Evolutionary conservation across 345 rosid genomes (phyloP).

Genomic region (Euclidium syriacum): DNA sequence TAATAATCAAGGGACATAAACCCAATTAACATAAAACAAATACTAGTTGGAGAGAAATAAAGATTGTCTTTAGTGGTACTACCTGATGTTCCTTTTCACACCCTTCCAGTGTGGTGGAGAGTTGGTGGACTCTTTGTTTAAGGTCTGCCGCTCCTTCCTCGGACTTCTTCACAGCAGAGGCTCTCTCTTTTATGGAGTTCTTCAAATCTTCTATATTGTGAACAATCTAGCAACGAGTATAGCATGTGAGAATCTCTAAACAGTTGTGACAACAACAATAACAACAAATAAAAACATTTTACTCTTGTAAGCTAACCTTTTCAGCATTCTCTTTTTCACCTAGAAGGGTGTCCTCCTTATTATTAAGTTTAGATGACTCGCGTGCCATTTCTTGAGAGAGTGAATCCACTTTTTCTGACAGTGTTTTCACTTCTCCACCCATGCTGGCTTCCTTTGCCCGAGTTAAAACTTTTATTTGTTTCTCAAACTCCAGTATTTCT

Average conservation of each 20-base stretch:
- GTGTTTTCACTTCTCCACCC: constrained; percentile 77
- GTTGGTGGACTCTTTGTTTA: constrained; percentile 59
- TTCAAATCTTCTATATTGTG: constrained; percentile 70
- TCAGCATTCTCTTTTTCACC: constrained; percentile 70
- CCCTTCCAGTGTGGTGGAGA: constrained; percentile 63
- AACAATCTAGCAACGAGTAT: constrained; percentile 48
- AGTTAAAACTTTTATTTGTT: constrained; percentile 47
- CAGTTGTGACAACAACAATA: no score
- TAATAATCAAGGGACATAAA: constrained; percentile 30
- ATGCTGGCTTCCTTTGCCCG: constrained; percentile 84
- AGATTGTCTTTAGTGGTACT: constrained; percentile 1
- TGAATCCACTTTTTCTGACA: constrained; percentile 73
- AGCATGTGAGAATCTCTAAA: not conserved
- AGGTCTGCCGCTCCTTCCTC: constrained; percentile 85
- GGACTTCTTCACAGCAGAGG: constrained; percentile 61
- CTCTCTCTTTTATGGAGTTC: constrained; percentile 66
- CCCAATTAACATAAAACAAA: constrained; percentile 11
- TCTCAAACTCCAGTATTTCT: constrained; percentile 64
- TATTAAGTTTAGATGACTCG: constrained; percentile 64
- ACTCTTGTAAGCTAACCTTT: constrained; percentile 60
- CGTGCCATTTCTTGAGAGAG: constrained; percentile 67
- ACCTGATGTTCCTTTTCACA: constrained; percentile 92
- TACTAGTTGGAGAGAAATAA: not conserved
- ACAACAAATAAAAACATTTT: no score
- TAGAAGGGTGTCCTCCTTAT: constrained; percentile 68